Evolutionary conservation across 2,329 filamentous ascomycete genomes (phyloP).

Genomic region (Pochonia chlamydosporia): DNA sequence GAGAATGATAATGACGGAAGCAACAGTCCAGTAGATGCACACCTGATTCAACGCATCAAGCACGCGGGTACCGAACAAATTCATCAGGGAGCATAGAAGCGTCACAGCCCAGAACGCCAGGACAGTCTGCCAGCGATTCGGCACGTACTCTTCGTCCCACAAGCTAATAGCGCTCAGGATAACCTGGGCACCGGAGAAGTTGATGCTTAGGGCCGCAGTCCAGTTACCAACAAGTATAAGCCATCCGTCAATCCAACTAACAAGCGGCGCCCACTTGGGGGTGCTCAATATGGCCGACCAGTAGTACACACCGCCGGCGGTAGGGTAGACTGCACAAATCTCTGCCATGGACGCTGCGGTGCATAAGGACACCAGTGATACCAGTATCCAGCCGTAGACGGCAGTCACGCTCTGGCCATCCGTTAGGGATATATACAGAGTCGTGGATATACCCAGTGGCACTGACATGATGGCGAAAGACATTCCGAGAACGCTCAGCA

Average conservation of each 20-base stretch:
- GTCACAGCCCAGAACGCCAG: conserved; percentile 67
- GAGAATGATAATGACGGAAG: conserved; percentile 63
- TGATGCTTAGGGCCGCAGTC: conserved; percentile 62
- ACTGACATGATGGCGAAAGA: conserved; percentile 47
- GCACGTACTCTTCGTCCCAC: conserved; percentile 52
- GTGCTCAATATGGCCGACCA: conserved; percentile 65
- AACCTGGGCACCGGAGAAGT: conserved; percentile 64
- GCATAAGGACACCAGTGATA: conserved; percentile 65
- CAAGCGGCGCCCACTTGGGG: conserved; percentile 52
- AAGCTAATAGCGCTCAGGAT: conserved; percentile 62
- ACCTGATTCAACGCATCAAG: conserved; percentile 64
- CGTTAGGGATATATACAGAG: conserved; percentile 50
- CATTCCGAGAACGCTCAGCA: conserved; percentile 42
- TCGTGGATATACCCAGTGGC: conserved; percentile 44
- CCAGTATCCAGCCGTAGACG: conserved; percentile 64
- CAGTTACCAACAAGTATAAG: conserved; percentile 69
- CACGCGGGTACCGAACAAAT: conserved; percentile 52
- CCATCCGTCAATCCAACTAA: conserved; percentile 71
- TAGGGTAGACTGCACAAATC: conserved; percentile 62
- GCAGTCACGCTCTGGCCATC: conserved; percentile 68
- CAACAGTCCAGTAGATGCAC: conserved; percentile 68
- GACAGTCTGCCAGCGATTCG: conserved; percentile 66
- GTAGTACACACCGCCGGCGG: conserved; percentile 62
- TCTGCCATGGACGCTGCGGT: conserved; percentile 67
- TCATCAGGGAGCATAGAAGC: conserved; percentile 57